Evolutionary conservation across 116 monocot genomes (phyloP).

Genomic region (Dioscorea cayenensis): DNA sequence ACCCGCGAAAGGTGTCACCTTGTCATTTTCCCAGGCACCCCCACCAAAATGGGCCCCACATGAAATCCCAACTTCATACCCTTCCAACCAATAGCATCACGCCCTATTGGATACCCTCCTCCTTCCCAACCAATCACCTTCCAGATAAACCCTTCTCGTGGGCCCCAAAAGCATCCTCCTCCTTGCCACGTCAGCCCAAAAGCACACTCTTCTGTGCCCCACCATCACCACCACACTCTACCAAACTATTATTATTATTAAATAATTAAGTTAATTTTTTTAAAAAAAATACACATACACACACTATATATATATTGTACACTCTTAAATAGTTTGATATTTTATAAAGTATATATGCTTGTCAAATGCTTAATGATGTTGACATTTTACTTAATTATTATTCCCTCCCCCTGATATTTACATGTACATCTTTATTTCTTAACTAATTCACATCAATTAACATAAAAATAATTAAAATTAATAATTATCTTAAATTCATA

Average conservation of each 20-base stretch:
- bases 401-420: too few species aligned
- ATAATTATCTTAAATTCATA: too few species aligned
- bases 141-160: background rate
- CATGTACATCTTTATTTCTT: too few species aligned
- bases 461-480: too few species aligned
- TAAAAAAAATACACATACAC: too few species aligned
- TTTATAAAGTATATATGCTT: background rate
- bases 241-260: background rate
- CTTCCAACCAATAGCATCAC: background rate
- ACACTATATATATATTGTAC: too few species aligned
- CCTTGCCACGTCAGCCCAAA: background rate
- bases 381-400: too few species aligned
- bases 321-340: too few species aligned
- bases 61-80: background rate
- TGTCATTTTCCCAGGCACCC: background rate
- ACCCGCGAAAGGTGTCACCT: background rate
- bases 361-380: too few species aligned
- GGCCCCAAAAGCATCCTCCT: slow-evolving; percentile 2
- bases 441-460: too few species aligned
- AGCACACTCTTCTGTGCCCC: background rate
- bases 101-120: background rate
- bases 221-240: background rate
- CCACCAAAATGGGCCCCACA: background rate
- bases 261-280: background rate
- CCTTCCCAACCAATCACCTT: background rate